These are phyloP conservation scores for Peronospora farinosa DNA, from an alignment of 352 stramenopile genomes.

Conservation along the genomic window DNA sequence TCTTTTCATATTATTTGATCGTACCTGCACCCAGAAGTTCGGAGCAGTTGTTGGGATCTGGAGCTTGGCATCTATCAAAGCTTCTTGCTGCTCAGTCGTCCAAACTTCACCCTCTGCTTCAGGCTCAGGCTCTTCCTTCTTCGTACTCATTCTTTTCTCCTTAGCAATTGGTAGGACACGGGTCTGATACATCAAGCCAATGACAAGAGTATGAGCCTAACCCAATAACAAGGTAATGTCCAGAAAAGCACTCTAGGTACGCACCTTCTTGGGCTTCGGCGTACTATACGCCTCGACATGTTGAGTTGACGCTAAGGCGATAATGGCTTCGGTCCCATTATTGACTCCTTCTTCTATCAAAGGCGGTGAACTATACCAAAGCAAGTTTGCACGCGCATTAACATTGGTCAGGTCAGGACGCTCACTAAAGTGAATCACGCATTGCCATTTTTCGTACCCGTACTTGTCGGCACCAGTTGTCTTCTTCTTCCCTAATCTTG, in stretches of 20 bases:
- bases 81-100: conserved; percentile 43
- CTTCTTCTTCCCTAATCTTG: conserved; percentile 6
- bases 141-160: conserved; percentile 12
- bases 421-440: background rate
- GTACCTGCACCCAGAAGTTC: conserved; percentile 64
- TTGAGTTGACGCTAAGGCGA: conserved; percentile 2
- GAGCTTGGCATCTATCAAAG: conserved; percentile 49
- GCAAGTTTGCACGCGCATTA: background rate
- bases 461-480: background rate
- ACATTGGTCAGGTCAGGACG: background rate
- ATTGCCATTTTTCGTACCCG: conserved; percentile 5
- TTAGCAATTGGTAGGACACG: conserved; percentile 1
- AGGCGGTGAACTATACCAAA: conserved; percentile 6
- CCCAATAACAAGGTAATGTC: background rate
- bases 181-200: conserved; percentile 3
- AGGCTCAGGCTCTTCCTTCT: conserved; percentile 18
- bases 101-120: conserved; percentile 34
- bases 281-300: conserved; percentile 11
- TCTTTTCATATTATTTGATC: conserved; percentile 1
- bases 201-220: background rate
- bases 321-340: conserved; percentile 1
- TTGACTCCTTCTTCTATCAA: conserved; percentile 9
- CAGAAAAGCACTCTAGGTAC: background rate
- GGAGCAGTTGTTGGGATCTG: conserved; percentile 51
- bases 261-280: conserved; percentile 19